phyloP scores from a whole-genome alignment of 257 asterid species.

The Petunia secreta region DNA sequence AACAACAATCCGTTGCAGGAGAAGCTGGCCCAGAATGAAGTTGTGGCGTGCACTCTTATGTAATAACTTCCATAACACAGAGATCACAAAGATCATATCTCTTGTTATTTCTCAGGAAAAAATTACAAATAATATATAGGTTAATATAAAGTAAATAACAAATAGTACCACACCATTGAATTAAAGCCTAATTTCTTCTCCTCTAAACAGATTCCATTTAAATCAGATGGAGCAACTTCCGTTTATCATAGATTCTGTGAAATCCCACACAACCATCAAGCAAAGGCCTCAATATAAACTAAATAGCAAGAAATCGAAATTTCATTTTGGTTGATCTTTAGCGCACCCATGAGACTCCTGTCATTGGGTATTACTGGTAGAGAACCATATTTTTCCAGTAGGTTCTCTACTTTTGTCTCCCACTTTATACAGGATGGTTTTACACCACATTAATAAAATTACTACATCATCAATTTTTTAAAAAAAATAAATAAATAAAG shows the following conservation, averaged over 20 bases:
- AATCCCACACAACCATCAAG: background rate
- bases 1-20: background rate
- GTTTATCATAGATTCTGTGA: background rate
- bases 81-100: background rate
- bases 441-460: background rate
- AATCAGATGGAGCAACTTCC: background rate
- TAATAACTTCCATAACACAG: background rate
- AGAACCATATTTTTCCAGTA: background rate
- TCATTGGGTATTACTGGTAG: background rate
- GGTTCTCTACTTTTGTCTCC: background rate
- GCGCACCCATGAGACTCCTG: background rate
- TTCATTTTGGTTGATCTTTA: background rate
- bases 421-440: background rate
- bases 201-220: background rate
- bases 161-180: background rate
- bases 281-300: background rate
- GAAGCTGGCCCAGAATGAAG: background rate
- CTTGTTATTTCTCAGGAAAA: background rate
- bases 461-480: background rate
- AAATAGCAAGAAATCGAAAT: background rate
- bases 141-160: background rate
- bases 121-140: background rate
- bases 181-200: background rate
- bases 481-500: background rate
- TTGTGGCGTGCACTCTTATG: background rate